phyloP scores from a whole-genome alignment of 2,329 filamentous ascomycete species.

The Diplodia corticola region DNA sequence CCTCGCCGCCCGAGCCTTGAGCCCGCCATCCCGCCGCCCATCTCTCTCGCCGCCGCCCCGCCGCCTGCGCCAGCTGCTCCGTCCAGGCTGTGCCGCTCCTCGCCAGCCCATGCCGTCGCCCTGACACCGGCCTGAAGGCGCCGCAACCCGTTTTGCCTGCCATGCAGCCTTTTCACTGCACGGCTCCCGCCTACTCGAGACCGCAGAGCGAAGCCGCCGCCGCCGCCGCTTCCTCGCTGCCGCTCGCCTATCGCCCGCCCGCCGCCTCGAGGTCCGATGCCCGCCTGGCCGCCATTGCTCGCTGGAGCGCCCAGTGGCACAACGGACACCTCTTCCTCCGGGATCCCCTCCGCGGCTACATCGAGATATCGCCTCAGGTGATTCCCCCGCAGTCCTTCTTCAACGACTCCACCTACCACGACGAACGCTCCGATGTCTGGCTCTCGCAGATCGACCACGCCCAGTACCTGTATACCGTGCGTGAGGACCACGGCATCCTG shows the following conservation, averaged over 20 bases:
- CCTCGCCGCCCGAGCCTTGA: neutral
- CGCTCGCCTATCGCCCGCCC: slow-evolving; percentile 9
- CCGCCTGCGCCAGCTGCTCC: neutral
- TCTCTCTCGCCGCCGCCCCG: neutral
- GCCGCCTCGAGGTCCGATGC: neutral
- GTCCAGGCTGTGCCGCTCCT: neutral
- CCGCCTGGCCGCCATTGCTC: slow-evolving; percentile 10
- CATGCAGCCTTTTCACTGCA: slow-evolving; percentile 19
- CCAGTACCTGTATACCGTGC: slow-evolving; percentile 21
- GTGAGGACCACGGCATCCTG: slow-evolving; percentile 19
- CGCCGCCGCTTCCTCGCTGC: neutral
- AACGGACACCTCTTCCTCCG: slow-evolving; percentile 20
- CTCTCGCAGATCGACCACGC: slow-evolving; percentile 14
- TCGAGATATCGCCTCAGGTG: slow-evolving; percentile 7
- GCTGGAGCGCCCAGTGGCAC: slow-evolving; percentile 18
- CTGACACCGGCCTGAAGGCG: slow-evolving; percentile 11
- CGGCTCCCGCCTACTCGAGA: slow-evolving; percentile 1
- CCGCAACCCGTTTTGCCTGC: slow-evolving; percentile 12
- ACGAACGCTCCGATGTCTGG: slow-evolving; percentile 18
- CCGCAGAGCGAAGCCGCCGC: neutral
- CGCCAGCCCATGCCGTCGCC: slow-evolving; percentile 7
- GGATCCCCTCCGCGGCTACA: slow-evolving; percentile 7
- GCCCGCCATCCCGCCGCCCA: neutral
- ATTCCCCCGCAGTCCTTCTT: slow-evolving; percentile 16
- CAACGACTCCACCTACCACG: slow-evolving; percentile 17